Evolutionary conservation across 768 basidiomycete species (phyloP).

Genomic region (Amanita pseudoporphyria): DNA sequence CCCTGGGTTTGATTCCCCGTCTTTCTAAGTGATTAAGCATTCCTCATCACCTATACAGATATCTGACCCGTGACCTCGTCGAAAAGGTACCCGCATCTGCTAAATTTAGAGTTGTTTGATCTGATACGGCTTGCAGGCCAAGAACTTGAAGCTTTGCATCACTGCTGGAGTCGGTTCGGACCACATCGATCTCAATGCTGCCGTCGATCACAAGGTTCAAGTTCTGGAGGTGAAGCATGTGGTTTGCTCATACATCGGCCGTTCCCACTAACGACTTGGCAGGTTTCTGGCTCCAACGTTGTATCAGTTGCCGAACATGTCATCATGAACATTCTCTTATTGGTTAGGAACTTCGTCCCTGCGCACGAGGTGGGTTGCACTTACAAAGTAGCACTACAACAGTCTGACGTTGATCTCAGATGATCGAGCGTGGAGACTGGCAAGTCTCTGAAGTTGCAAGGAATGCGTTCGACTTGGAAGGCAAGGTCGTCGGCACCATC

Average conservation of each 20-base stretch:
- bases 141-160: slow-evolving; percentile 83
- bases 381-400: background rate
- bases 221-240: slow-evolving; percentile 50
- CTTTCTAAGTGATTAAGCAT: background rate
- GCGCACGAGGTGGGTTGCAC: slow-evolving; percentile 59
- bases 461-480: slow-evolving; percentile 82
- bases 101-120: background rate
- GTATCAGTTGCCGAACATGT: slow-evolving; percentile 90
- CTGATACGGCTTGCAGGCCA: slow-evolving; percentile 38
- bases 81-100: slow-evolving; percentile 39
- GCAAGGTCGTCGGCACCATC: slow-evolving; percentile 87
- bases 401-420: slow-evolving; percentile 25
- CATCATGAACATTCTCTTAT: slow-evolving; percentile 81
- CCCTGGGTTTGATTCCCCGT: slow-evolving; percentile 38
- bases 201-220: slow-evolving; percentile 70
- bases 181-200: slow-evolving; percentile 84
- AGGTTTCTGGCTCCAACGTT: slow-evolving; percentile 84
- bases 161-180: slow-evolving; percentile 91
- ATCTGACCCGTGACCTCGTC: slow-evolving; percentile 65
- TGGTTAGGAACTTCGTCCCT: slow-evolving; percentile 84
- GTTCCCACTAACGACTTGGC: background rate
- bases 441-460: slow-evolving; percentile 75
- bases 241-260: background rate
- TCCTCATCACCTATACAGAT: slow-evolving; percentile 23
- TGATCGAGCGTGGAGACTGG: slow-evolving; percentile 84